Evolutionary conservation across 345 rosid genomes (phyloP).

Genomic region (Physaria fendleri): DNA sequence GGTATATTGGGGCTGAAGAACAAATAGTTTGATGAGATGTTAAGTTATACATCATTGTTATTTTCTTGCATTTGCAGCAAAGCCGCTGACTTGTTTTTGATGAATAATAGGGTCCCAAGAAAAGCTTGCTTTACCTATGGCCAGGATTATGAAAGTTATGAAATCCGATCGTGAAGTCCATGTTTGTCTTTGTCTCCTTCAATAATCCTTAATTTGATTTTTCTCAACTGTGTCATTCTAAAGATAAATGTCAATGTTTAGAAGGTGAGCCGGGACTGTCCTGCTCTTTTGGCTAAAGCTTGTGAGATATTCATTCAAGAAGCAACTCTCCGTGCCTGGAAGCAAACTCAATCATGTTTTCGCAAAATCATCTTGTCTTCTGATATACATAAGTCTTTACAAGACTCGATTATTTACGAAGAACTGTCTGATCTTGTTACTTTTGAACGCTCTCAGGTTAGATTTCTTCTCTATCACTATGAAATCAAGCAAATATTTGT

Average conservation of each 20-base stretch:
- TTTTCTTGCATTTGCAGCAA: too few species aligned
- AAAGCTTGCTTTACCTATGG: background rate
- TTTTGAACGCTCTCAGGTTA: background rate
- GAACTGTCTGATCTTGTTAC: background rate
- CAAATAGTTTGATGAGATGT: too few species aligned
- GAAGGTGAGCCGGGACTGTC: constrained; percentile 34
- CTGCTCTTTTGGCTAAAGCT: constrained; percentile 31
- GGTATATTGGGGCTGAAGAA: background rate
- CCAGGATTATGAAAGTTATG: too few species aligned
- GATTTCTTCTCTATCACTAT: background rate
- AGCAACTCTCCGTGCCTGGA: constrained; percentile 28
- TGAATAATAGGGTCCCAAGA: background rate
- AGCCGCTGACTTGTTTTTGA: background rate
- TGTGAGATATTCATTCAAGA: constrained; percentile 34
- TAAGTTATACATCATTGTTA: too few species aligned
- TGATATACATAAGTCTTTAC: too few species aligned
- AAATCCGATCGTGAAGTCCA: too few species aligned
- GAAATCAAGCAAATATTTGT: background rate
- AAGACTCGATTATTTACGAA: too few species aligned
- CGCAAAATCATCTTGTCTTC: too few species aligned
- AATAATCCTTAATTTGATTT: too few species aligned
- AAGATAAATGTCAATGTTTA: background rate
- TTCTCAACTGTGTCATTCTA: too few species aligned
- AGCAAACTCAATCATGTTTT: constrained; percentile 11
- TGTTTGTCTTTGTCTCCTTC: too few species aligned